Conservation (phyloP, 768 basidiomycete genomes). For the Rhodotorula paludigena region DNA sequence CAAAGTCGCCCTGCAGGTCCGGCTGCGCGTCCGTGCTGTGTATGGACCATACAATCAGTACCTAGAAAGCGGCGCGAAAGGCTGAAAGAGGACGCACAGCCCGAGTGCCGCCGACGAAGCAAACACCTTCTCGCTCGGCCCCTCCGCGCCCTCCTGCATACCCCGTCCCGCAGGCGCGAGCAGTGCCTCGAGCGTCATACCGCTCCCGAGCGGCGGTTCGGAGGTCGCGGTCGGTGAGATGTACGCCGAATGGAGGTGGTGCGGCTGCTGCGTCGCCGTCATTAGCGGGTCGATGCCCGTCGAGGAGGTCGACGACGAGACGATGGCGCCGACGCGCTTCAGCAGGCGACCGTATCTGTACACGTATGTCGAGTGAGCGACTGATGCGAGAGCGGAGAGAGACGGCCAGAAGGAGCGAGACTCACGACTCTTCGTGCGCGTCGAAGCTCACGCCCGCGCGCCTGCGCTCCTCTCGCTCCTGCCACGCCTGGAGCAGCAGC, state of each 20-base stretch:
- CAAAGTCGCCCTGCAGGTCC: neutral
- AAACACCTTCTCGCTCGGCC: too few relatives aligned
- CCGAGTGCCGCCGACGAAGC: neutral
- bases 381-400: neutral
- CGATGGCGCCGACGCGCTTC: conserved; percentile 8
- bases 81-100: neutral
- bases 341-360: conserved; percentile 4
- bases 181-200: neutral
- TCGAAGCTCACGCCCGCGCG: neutral
- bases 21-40: too few relatives aligned
- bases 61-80: too few relatives aligned
- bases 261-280: too few relatives aligned
- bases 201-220: neutral
- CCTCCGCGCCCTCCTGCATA: neutral
- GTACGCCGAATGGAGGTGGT: too few relatives aligned
- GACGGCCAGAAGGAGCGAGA: too few relatives aligned
- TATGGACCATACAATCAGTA: too few relatives aligned
- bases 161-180: neutral
- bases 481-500: conserved; percentile 1
- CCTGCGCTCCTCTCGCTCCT: neutral
- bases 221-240: neutral
- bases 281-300: neutral
- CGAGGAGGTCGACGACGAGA: neutral
- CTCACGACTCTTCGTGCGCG: conserved; percentile 1
- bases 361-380: neutral